Percentiles rank a stretch among this genome's conserved stretches.
phyloP scores from a whole-genome alignment of 2,329 filamentous ascomycete species.

The Penicillium freii region DNA sequence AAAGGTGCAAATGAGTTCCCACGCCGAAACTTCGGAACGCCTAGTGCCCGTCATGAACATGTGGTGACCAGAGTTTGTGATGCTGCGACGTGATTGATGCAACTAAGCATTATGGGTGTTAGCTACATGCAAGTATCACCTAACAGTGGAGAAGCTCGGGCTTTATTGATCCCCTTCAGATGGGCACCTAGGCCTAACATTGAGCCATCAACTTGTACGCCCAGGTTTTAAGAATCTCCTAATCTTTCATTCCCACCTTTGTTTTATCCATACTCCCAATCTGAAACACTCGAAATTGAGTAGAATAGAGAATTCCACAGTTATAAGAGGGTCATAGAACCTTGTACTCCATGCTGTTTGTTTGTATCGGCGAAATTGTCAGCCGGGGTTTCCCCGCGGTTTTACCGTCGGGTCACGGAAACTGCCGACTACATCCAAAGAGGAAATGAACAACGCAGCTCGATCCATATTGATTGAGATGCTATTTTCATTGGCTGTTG shows the following conservation, averaged over 20 bases:
- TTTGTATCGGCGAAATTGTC: neutral
- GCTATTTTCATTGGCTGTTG: neutral
- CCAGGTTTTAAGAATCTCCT: neutral
- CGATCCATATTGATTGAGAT: neutral
- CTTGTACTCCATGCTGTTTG: neutral
- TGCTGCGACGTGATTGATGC: too few relatives aligned
- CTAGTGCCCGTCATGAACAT: neutral
- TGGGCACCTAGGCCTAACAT: neutral
- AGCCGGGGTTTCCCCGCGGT: slow-evolving; percentile 9
- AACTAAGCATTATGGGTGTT: neutral
- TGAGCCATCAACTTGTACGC: neutral
- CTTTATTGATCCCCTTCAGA: neutral
- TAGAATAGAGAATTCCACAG: neutral
- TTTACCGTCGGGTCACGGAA: slow-evolving; percentile 3
- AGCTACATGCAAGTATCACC: neutral
- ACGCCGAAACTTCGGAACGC: neutral
- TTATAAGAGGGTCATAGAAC: neutral
- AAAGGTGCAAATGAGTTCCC: neutral
- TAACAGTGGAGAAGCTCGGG: neutral
- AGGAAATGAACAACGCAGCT: slow-evolving; percentile 1
- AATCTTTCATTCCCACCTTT: too few relatives aligned
- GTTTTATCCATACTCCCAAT: too few relatives aligned
- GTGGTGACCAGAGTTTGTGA: too few relatives aligned
- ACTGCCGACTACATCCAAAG: slow-evolving; percentile 1
- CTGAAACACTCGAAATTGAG: neutral